These are phyloP conservation scores for Poronia punctata DNA, from an alignment of 495 filamentous ascomycete species.

Conservation along the genomic window DNA sequence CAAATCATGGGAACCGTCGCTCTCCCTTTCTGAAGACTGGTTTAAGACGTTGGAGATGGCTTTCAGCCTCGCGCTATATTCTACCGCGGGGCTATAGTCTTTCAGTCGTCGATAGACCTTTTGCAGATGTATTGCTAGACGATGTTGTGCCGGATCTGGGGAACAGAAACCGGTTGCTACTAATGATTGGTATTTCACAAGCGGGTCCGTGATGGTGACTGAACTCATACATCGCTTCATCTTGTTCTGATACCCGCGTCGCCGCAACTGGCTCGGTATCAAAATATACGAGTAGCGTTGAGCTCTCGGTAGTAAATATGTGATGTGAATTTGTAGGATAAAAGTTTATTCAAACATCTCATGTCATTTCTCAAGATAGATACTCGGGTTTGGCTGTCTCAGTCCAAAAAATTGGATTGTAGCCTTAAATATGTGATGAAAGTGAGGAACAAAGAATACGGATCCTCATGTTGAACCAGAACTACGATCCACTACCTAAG, in stretches of 20 bases:
- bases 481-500: too few relatives aligned
- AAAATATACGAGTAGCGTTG: too few relatives aligned
- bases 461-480: too few relatives aligned
- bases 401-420: too few relatives aligned
- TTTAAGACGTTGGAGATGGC: constrained; percentile 40
- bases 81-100: constrained; percentile 58
- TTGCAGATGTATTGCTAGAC: constrained; percentile 60
- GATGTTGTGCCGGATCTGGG: constrained; percentile 60
- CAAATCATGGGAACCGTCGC: constrained; percentile 11
- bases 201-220: constrained; percentile 63
- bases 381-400: too few relatives aligned
- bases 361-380: too few relatives aligned
- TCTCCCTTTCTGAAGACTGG: constrained; percentile 13
- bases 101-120: constrained; percentile 59
- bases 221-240: constrained; percentile 31
- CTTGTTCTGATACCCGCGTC: constrained; percentile 9
- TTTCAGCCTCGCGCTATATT: constrained; percentile 51
- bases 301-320: too few relatives aligned
- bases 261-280: background rate
- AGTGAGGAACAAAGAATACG: too few relatives aligned
- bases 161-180: constrained; percentile 50
- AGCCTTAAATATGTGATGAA: too few relatives aligned
- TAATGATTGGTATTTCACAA: constrained; percentile 59
- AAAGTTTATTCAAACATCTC: too few relatives aligned
- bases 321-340: too few relatives aligned